Evolutionary conservation across 768 basidiomycete genomes (phyloP).

Genomic region (Boletus pseudo-olivaceus): DNA sequence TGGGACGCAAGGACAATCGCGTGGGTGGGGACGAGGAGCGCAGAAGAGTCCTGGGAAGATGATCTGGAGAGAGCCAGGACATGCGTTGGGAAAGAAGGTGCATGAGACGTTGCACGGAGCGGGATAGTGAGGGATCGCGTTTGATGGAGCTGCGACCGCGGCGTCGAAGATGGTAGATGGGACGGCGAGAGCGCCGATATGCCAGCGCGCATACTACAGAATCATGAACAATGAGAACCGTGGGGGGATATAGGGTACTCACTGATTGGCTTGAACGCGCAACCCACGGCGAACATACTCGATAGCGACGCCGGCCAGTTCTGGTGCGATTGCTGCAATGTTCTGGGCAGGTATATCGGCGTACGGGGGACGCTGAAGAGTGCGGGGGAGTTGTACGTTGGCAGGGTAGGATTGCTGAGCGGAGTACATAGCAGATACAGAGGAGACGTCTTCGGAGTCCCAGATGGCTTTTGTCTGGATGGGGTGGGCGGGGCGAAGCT

Average conservation of each 20-base stretch:
- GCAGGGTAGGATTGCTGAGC: conserved; percentile 27
- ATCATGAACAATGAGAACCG: conserved; percentile 32
- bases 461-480: conserved; percentile 36
- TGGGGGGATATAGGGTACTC: conserved; percentile 19
- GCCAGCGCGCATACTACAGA: conserved; percentile 35
- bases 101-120: conserved; percentile 25
- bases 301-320: conserved; percentile 48
- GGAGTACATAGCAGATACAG: conserved; percentile 27
- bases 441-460: conserved; percentile 31
- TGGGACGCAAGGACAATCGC: conserved; percentile 65
- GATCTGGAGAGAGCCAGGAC: conserved; percentile 44
- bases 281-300: conserved; percentile 61
- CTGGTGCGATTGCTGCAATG: conserved; percentile 51
- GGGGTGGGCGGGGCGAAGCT: conserved; percentile 34
- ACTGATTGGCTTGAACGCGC: conserved; percentile 44
- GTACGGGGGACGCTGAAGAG: conserved; percentile 59
- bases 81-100: conserved; percentile 44
- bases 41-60: conserved; percentile 31
- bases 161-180: conserved; percentile 34
- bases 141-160: conserved; percentile 31
- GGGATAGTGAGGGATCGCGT: conserved; percentile 31
- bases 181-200: conserved; percentile 49
- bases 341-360: conserved; percentile 54
- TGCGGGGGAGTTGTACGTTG: conserved; percentile 67
- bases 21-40: conserved; percentile 62